Evolutionary conservation across 164 flowering plant species (phyloP), one percentile per base, ranked within the genome.

Genomic region (Stephania japonica): DNA sequence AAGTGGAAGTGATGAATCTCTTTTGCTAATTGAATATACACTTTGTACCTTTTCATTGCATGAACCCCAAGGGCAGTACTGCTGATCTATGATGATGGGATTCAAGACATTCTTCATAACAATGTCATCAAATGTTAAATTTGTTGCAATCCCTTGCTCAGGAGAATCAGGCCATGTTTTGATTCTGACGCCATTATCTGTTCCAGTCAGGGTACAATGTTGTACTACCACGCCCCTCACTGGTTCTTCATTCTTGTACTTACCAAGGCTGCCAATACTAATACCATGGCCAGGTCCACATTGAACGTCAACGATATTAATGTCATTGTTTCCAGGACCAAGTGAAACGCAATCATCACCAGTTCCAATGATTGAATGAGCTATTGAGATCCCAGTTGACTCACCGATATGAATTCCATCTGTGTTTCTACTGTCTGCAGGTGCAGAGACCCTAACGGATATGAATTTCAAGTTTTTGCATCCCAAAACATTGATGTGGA

Each of bases 261-360:
- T 90, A 4, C 97, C 97, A 3, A 89, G 82, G 79, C 94, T 87
- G 6, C 93, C 91, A 38, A 89, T 79, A 61, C 95, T 88, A 67
- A 87, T 82, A 14, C 90, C 90, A 50, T 84, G 87, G 5, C 88
- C 90, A 0, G 90, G 87, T 4, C 90, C 90, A 69, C 88, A 87
- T 0, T 5, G 1, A 7, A 86, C 78, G 6, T 59, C 42, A 25
- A 70, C 19, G 16, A 87, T 53, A 12, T 49, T 26, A 7, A 86
- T 67, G 71, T 71, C 42, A 1, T n/a, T 12, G 67, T 72, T 77
- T 1, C 89, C 91, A 0, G 80, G 78, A 16, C 83, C 80, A 21
- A 87, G 7, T 5, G 87, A 75, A 16, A 87, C 56, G 73, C 86
- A 86, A 43, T 86, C 87, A 44, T 87, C 90, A 0, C 75, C 68